Percentiles rank a stretch among this genome's conserved stretches.
Conservation (phyloP, 1,284 basidiomycete species). For the Volvariella surrecta region DNA sequence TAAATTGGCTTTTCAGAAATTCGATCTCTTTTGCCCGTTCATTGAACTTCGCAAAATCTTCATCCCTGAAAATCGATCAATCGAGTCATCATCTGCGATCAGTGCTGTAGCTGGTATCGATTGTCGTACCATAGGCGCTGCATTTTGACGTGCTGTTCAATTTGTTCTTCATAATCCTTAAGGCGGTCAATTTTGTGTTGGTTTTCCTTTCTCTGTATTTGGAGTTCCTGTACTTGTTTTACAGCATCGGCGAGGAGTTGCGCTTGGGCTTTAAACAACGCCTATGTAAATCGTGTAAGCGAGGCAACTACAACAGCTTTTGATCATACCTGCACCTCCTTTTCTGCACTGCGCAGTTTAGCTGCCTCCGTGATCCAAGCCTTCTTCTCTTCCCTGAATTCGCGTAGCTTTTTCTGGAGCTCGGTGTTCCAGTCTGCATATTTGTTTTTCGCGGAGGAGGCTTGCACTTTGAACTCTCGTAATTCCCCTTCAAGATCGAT, state of each 20-base stretch:
- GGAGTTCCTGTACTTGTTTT: constrained; percentile 48
- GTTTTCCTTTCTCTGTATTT: constrained; percentile 60
- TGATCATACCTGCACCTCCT: constrained; percentile 47
- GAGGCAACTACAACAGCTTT: neutral
- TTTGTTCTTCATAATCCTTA: constrained; percentile 63
- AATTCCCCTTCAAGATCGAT: constrained; percentile 52
- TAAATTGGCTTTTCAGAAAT: constrained; percentile 43
- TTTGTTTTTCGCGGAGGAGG: constrained; percentile 53
- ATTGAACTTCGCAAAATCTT: constrained; percentile 63
- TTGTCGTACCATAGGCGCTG: constrained; percentile 60
- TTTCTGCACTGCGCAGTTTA: constrained; percentile 51
- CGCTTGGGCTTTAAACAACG: constrained; percentile 58
- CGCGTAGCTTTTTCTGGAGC: constrained; percentile 56
- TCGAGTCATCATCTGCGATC: neutral
- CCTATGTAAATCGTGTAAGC: constrained; percentile 30
- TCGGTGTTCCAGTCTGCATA: constrained; percentile 69
- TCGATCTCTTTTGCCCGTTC: constrained; percentile 51
- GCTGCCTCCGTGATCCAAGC: constrained; percentile 56
- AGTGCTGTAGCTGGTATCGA: neutral
- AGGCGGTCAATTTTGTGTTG: constrained; percentile 68
- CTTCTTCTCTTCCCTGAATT: constrained; percentile 61
- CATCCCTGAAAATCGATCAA: constrained; percentile 41
- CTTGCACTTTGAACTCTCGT: constrained; percentile 55
- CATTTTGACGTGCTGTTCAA: constrained; percentile 62
- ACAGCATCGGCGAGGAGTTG: constrained; percentile 55